Conservation (phyloP, 2,329 filamentous ascomycete species). For the Nigrospora sphaerica region DNA sequence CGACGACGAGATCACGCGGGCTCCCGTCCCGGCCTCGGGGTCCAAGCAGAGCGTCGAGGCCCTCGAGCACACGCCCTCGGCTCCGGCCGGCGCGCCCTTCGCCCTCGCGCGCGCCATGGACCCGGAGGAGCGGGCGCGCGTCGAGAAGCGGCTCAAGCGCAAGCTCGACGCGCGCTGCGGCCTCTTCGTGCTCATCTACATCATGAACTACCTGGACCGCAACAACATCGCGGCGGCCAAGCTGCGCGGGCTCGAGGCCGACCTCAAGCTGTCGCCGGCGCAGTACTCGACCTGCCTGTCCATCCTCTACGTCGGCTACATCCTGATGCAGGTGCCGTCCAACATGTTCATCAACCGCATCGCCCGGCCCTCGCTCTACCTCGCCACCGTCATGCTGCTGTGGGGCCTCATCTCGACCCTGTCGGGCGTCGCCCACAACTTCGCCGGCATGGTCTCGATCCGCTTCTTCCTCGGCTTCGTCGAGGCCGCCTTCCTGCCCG, state of each 20-base stretch:
- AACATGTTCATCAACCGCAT: slow-evolving; percentile 51
- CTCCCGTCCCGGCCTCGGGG: slow-evolving; percentile 2
- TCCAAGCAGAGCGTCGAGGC: slow-evolving; percentile 12
- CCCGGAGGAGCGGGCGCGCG: slow-evolving; percentile 40
- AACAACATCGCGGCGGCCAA: slow-evolving; percentile 64
- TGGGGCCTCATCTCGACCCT: slow-evolving; percentile 56
- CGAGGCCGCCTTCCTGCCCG: slow-evolving; percentile 59
- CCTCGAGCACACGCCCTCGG: slow-evolving; percentile 8
- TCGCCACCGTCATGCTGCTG: slow-evolving; percentile 43
- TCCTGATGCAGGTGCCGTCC: slow-evolving; percentile 56
- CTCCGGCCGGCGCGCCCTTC: background rate
- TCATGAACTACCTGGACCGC: slow-evolving; percentile 65
- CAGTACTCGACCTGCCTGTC: slow-evolving; percentile 58
- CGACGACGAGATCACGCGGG: slow-evolving; percentile 15
- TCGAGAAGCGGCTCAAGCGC: slow-evolving; percentile 60
- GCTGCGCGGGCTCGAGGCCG: slow-evolving; percentile 56
- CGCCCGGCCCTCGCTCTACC: slow-evolving; percentile 42
- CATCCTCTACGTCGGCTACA: slow-evolving; percentile 61
- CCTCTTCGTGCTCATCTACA: slow-evolving; percentile 69
- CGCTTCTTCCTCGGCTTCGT: slow-evolving; percentile 56
- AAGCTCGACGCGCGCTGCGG: slow-evolving; percentile 65
- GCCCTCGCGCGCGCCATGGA: slow-evolving; percentile 17
- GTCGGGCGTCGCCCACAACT: slow-evolving; percentile 44
- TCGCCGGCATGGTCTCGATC: slow-evolving; percentile 44
- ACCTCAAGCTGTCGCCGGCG: slow-evolving; percentile 37